A percentile compares a stretch with the other conserved stretches of the same genome.
These are phyloP conservation scores for Anthoceros angustus DNA, from an alignment of 225 moss, liverwort and hornwort genomes.

Conservation along the genomic window DNA sequence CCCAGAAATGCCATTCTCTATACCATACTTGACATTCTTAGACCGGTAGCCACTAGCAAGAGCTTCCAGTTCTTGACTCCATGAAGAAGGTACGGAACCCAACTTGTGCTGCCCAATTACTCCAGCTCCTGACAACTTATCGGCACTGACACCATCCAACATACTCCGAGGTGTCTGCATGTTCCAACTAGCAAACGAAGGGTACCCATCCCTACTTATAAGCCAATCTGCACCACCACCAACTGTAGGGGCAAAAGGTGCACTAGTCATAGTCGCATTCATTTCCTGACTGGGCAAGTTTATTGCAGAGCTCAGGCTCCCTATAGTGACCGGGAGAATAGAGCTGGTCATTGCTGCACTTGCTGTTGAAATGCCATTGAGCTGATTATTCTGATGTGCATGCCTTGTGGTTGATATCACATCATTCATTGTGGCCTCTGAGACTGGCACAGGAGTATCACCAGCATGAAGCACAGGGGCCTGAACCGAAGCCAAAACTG, in stretches of 20 bases:
- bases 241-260: conserved; percentile 22
- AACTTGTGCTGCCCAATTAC: conserved; percentile 53
- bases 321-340: too few species aligned
- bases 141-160: conserved; percentile 53
- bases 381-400: too few species aligned
- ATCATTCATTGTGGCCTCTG: too few species aligned
- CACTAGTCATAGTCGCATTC: conserved; percentile 17
- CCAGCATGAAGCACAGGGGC: too few species aligned
- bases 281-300: conserved; percentile 18
- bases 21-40: conserved; percentile 17
- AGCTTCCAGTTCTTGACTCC: conserved; percentile 60
- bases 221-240: conserved; percentile 59
- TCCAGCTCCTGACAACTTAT: conserved; percentile 25
- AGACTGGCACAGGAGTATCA: too few species aligned
- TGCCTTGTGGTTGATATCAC: too few species aligned
- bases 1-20: conserved; percentile 12
- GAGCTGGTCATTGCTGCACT: too few species aligned
- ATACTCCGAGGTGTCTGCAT: conserved; percentile 36
- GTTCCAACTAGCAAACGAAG: conserved; percentile 21
- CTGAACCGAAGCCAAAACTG: too few species aligned
- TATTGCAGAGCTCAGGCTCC: conserved; percentile 20
- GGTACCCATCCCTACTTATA: conserved; percentile 16
- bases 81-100: conserved; percentile 54
- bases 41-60: conserved; percentile 27
- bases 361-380: too few species aligned